Evolutionary conservation across 1,139 yeast species (phyloP), one percentile per base, ranked within the genome.

Genomic region (Candida sp.): DNA sequence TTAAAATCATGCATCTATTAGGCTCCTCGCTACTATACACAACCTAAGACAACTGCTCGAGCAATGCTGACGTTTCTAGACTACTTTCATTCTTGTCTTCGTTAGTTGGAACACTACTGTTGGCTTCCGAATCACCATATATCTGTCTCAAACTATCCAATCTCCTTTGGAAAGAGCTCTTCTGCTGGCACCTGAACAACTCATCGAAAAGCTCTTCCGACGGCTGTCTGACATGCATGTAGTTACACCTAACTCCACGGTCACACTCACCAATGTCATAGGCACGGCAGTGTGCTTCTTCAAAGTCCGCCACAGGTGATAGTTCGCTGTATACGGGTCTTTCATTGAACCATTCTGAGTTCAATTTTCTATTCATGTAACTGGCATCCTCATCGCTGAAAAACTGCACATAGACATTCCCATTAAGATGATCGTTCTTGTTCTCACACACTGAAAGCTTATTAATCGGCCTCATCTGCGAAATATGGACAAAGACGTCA

Each of bases 241-340:
- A 91, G 68, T 93, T 93, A 68, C 98, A 93, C 61, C 81, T 80
- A 32, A 88, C 91, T 1, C 93, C 94, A 63, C 98, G 78, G 30
- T 78, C 80, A 66, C 98, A 93, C 30, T 72, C 72, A 39, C 77
- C 68, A 4, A 77, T 71, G 46, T 86, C 92, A 62, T 87, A 85
- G 49, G 89, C 91, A 42, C 81, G 65, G 63, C 98, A 93, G 49
- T 84, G 80, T 11, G 96, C 90, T 53, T 88, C 96, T 42, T 78
- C 73, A 59, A 90, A 84, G 62, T 81, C 85, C 2, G 80, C 73
- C 31, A 90, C 96, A 6, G 97, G 96, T 25, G 92, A 83, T 42
- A 90, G 73, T 60, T 90, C 96, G 62, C 93, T 85, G 66, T 86
- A 89, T 0, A 93, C 85, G 0, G 98, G 98, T 52, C 86, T 72